A percentile compares a stretch with the other conserved stretches of the same genome.
These are phyloP conservation scores for Astrephomene gubernaculifera DNA, from an alignment of 139 green algal species.

Conservation along the genomic window DNA sequence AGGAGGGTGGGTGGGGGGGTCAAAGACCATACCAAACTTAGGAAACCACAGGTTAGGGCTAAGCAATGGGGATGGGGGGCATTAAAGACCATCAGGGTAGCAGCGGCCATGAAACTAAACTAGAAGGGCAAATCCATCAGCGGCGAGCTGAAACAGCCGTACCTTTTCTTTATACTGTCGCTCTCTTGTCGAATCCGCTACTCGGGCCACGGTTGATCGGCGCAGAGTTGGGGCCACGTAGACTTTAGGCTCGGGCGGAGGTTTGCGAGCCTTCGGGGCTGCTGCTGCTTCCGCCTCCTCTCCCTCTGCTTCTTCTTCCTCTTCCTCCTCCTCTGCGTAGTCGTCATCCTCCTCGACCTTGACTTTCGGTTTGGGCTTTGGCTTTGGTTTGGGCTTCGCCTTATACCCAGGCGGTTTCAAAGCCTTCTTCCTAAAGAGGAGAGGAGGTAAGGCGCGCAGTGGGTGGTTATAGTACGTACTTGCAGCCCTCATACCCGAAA, in stretches of 20 bases:
- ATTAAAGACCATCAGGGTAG: too few relatives aligned
- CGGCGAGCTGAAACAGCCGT: too few relatives aligned
- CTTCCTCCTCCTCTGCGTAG: slow-evolving; percentile 33
- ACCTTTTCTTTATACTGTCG: slow-evolving; percentile 39
- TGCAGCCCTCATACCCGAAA: too few relatives aligned
- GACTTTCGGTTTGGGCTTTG: slow-evolving; percentile 34
- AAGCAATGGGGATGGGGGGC: too few relatives aligned
- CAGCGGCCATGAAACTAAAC: too few relatives aligned
- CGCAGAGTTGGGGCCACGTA: slow-evolving; percentile 56
- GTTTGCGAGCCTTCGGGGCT: background rate
- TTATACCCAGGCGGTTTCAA: slow-evolving; percentile 22
- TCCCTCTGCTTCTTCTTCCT: slow-evolving; percentile 36
- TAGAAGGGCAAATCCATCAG: too few relatives aligned
- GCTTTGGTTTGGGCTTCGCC: slow-evolving; percentile 12
- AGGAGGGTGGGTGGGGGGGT: too few relatives aligned
- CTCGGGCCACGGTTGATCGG: slow-evolving; percentile 44
- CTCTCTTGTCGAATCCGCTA: slow-evolving; percentile 34
- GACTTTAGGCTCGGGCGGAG: slow-evolving; percentile 1
- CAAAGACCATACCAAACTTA: too few relatives aligned
- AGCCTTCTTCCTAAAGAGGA: slow-evolving; percentile 22
- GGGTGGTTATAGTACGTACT: too few relatives aligned
- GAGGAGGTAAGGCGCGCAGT: background rate
- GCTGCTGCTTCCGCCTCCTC: background rate
- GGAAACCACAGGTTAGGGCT: too few relatives aligned
- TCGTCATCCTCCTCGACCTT: slow-evolving; percentile 1